Percentiles rank a stretch among this genome's conserved stretches.
phyloP scores from a whole-genome alignment of 345 rosid species.

The Euphorbia tirucalli region DNA sequence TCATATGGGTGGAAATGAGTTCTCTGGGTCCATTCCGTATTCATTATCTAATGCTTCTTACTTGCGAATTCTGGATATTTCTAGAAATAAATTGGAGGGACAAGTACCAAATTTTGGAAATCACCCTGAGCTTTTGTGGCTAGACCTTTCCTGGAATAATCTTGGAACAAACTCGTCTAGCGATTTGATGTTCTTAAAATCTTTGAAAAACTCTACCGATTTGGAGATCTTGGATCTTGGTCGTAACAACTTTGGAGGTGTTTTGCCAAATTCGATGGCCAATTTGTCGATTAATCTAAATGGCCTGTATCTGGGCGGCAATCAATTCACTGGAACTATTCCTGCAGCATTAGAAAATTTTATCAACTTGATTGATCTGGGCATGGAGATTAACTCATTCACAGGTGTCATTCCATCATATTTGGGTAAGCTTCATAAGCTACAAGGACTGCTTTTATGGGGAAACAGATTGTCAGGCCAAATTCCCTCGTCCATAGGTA shows the following conservation, averaged over 20 bases:
- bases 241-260: constrained; percentile 15
- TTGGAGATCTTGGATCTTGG: background rate
- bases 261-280: constrained; percentile 16
- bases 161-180: constrained; percentile 13
- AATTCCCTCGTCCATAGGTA: constrained; percentile 23
- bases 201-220: constrained; percentile 20
- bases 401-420: constrained; percentile 14
- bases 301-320: background rate
- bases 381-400: background rate
- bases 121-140: constrained; percentile 7
- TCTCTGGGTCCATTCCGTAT: constrained; percentile 22
- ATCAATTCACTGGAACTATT: constrained; percentile 17
- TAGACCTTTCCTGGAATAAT: background rate
- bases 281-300: constrained; percentile 17
- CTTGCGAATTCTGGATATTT: background rate
- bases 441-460: background rate
- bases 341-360: constrained; percentile 12
- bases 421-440: constrained; percentile 13
- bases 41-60: constrained; percentile 4
- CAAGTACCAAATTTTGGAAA: constrained; percentile 1
- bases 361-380: constrained; percentile 16
- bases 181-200: constrained; percentile 14
- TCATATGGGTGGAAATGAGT: constrained; percentile 13
- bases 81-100: background rate
- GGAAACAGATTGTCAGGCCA: constrained; percentile 2